These are phyloP conservation scores for Porcisia hertigi DNA, from an alignment of 208 protist species.

Conservation along the genomic window DNA sequence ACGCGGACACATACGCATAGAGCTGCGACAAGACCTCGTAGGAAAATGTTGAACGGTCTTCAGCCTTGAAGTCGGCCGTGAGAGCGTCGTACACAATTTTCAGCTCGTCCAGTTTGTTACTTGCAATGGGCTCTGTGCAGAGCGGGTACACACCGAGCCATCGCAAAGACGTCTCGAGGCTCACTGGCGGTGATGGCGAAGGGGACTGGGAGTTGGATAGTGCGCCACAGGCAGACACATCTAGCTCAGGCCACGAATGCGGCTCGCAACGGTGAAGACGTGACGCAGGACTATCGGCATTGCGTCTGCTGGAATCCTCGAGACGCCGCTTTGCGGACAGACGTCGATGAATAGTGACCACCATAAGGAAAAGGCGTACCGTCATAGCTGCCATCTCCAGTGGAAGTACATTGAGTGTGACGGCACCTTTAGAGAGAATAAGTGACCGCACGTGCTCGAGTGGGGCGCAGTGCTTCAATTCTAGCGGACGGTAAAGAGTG, in stretches of 20 bases:
- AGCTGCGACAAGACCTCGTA: constrained; percentile 48
- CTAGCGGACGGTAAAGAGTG: constrained; percentile 36
- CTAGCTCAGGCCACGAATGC: neutral
- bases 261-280: constrained; percentile 3
- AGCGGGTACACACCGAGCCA: constrained; percentile 36
- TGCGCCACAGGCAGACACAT: neutral
- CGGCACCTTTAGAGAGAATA: constrained; percentile 39
- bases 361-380: constrained; percentile 74
- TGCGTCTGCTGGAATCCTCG: constrained; percentile 19
- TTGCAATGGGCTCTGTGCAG: constrained; percentile 27
- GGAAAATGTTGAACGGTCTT: constrained; percentile 54
- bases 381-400: constrained; percentile 69
- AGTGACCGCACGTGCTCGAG: constrained; percentile 47
- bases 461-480: constrained; percentile 36
- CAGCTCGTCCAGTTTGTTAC: constrained; percentile 30
- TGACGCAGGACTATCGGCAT: constrained; percentile 2
- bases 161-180: constrained; percentile 35
- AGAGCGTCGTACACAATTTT: constrained; percentile 59
- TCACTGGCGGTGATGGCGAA: constrained; percentile 30
- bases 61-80: constrained; percentile 47
- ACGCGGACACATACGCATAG: constrained; percentile 61
- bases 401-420: constrained; percentile 38
- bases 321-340: constrained; percentile 37
- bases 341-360: constrained; percentile 58
- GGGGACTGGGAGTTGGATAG: constrained; percentile 1